Evolutionary conservation across 331 rosid genomes (phyloP), one percentile per base, ranked within the genome.

Genomic region (Stylosanthes scabra): DNA sequence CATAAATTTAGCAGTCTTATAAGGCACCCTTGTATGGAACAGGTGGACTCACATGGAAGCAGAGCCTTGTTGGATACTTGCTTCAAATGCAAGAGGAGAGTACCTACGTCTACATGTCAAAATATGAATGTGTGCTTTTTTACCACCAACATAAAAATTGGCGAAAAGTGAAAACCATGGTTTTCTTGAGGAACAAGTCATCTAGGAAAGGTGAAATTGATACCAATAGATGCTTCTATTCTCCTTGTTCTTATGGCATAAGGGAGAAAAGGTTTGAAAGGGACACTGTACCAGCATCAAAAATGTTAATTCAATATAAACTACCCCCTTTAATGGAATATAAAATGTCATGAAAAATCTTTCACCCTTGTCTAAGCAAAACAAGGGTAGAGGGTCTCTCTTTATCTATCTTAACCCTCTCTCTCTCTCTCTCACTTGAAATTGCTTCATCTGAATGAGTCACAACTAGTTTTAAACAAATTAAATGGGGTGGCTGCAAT

Each of bases 401-500:
- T 71, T 78, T 56, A 27, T 68, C 61, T 49, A 51, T 57, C 70
- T 13, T 16, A n/a, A 68, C 58, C 34, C 44, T 81, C 66, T 79
- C 75, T 70, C 80, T 79, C 75, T 70, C 80, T 84, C 67, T 80
- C 74, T 76, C 72, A 59, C 72, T 60, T 70, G 52, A 59, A 34
- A 72, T 78, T 66, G 15, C 62, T 80, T 75, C 82, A 68, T 72
- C 78, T 74, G 78, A 86, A 82, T 84, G 92, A 85, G 84, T 76
- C 87, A 79, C 81, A 71, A 75, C 84, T 83, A 75, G 75, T 78
- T 83, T 76, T 86, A 86, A 79, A 82, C 88, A 83, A 90, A 95
- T 95, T 87, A 83, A 90, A 95, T 95, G 98, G 96, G 99, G 85
- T 92, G 97, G 97, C 91, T 95, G 11, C 98, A 88, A 78, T 92